A percentile compares a stretch with the other conserved stretches of the same genome.
These are phyloP conservation scores for Pyrus betulifolia DNA, from an alignment of 306 rosid genomes.

Conservation along the genomic window DNA sequence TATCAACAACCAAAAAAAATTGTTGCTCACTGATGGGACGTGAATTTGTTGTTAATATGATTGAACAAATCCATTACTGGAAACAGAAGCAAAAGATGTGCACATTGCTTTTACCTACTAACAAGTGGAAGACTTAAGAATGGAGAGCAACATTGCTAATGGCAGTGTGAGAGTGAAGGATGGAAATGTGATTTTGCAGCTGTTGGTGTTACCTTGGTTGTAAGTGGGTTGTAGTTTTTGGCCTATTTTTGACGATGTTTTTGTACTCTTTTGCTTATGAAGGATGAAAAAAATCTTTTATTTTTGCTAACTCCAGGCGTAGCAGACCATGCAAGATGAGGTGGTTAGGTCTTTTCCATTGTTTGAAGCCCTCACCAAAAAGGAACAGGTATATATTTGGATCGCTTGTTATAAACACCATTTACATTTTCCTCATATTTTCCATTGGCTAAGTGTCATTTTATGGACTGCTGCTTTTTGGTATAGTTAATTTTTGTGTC, in stretches of 20 bases:
- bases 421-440: not conserved
- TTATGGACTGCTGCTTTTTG: not conserved
- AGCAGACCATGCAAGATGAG: not conserved
- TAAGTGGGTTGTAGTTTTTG: not conserved
- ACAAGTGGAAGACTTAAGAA: not conserved
- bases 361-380: not conserved
- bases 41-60: not conserved
- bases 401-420: not conserved
- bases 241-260: not conserved
- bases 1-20: not conserved
- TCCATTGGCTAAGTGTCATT: not conserved
- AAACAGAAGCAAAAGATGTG: not conserved
- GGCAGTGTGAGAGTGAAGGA: not conserved
- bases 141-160: not conserved
- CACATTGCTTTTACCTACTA: not conserved
- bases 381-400: not conserved
- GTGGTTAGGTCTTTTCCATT: not conserved
- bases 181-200: not conserved
- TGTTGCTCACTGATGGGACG: not conserved
- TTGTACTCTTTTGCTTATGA: not conserved
- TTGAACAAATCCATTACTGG: not conserved
- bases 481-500: not conserved
- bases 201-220: not conserved
- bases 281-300: not conserved
- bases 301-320: not conserved